Evolutionary conservation across 371 early-diverging fungal genomes (phyloP).

Genomic region (Mucor circinelloides): DNA sequence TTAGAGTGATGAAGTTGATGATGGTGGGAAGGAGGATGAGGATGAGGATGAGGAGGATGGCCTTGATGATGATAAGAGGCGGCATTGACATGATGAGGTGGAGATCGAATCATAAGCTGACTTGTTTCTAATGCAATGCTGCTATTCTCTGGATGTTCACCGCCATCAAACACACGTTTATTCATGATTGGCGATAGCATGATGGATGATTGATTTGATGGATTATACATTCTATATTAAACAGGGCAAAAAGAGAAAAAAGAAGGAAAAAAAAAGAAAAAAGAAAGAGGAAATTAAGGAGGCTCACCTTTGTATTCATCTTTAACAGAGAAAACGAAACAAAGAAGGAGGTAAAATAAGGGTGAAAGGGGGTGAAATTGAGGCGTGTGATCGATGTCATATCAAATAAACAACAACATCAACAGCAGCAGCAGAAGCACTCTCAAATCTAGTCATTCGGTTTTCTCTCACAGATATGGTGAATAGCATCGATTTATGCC

Average conservation of each 20-base stretch:
- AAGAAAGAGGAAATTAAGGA: background rate
- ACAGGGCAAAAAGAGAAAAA: background rate
- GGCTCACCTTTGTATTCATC: background rate
- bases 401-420: background rate
- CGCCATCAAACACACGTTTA: constrained; percentile 14
- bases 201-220: constrained; percentile 1
- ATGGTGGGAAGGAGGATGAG: background rate
- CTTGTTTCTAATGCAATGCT: constrained; percentile 30
- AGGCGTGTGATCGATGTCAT: constrained; percentile 23
- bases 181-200: constrained; percentile 10
- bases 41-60: background rate
- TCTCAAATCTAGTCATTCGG: background rate
- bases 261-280: constrained; percentile 1
- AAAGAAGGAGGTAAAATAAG: constrained; percentile 26
- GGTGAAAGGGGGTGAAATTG: constrained; percentile 19
- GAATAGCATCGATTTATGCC: background rate
- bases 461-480: background rate
- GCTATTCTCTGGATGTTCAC: constrained; percentile 11
- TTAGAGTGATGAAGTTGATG: background rate
- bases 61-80: background rate
- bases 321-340: constrained; percentile 12
- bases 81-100: background rate
- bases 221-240: constrained; percentile 7
- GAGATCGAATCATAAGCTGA: constrained; percentile 32
- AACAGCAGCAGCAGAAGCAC: background rate